Evolutionary conservation across 2,329 filamentous ascomycete genomes (phyloP).

Genomic region (Elsinoe perseae): DNA sequence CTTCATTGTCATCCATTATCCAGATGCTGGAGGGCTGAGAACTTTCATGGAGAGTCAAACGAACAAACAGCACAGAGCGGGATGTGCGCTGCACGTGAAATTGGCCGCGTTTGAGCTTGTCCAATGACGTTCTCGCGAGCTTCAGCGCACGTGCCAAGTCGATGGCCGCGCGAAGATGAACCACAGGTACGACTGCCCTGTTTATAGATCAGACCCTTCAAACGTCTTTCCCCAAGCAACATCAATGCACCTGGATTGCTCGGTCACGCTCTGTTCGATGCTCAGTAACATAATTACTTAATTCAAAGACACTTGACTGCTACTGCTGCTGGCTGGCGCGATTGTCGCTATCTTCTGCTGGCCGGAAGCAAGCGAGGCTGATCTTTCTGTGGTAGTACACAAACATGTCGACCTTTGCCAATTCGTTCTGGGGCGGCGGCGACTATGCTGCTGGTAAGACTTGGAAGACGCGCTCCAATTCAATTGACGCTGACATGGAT

Average conservation of each 20-base stretch:
- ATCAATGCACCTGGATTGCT: neutral
- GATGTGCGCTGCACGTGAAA: neutral
- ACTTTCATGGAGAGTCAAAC: too few relatives aligned
- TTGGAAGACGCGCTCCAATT: slow-evolving; percentile 14
- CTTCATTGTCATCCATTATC: too few relatives aligned
- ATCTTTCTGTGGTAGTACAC: neutral
- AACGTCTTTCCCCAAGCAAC: neutral
- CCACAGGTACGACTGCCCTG: neutral
- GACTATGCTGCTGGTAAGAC: slow-evolving; percentile 17
- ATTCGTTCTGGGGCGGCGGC: slow-evolving; percentile 16
- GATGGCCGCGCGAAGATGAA: neutral
- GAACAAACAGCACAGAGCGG: too few relatives aligned
- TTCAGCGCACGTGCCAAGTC: neutral
- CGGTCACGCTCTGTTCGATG: neutral
- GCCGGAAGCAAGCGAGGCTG: neutral
- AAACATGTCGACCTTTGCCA: slow-evolving; percentile 14
- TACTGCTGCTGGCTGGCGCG: neutral
- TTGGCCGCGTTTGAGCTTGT: neutral
- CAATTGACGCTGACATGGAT: slow-evolving; percentile 14
- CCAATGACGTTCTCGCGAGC: neutral
- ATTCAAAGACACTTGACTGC: neutral
- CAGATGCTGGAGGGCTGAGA: too few relatives aligned
- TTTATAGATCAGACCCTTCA: neutral
- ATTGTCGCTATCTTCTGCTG: slow-evolving; percentile 4
- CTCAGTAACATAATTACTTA: neutral